Evolutionary conservation across 192 early-diverging fungal species (phyloP), one percentile per base, ranked within the genome.

Genomic region (Rhizophagus prolifer): DNA sequence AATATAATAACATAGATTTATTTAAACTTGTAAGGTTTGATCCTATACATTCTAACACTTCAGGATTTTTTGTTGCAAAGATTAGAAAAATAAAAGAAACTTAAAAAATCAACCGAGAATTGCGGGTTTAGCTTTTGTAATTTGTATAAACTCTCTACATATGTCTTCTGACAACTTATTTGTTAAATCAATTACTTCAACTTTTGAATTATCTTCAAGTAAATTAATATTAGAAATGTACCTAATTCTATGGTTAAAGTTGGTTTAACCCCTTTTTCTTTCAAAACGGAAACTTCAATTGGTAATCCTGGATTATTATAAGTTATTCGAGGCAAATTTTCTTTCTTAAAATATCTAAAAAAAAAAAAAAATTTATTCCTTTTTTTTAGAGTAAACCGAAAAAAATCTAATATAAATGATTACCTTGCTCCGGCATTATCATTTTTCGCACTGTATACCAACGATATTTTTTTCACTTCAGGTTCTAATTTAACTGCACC

Each of bases 61-160:
- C 91, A 70, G 93, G 93, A 9, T 87, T 95, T 65, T 96, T 97
- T 81, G 85, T 96, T 62, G 93, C 93, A 28, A 79, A 91, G 75
- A 89, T 97, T 78, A 81, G 83, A 76, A 96, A 96, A 38, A 54
- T 30, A 67, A 36, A 63, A 63, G 16, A 19, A 54, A 54, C 13
- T 19, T 19, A 19, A 54, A 19, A 47, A 19, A 19, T 54, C 16
- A 19, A 5, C 4, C 3, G 4, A 54, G 47, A 4, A 74, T 63
- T n/a, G 72, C 34, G 12, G 72, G 72, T 25, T 13, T 23, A 12
- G 60, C 72, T 64, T 74, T 41, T 2, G 72, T 74, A 25, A 62
- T 26, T 25, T 47, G 34, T 23, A 74, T 36, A 19, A 74, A 74
- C 23, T 74, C 72, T 25, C 41, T 59, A 14, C 72, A 74, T 44